Percentiles rank a stretch among this genome's conserved stretches.
Evolutionary conservation across 75 land plant genomes (phyloP).

Genomic region (Selaginella moellendorffii): DNA sequence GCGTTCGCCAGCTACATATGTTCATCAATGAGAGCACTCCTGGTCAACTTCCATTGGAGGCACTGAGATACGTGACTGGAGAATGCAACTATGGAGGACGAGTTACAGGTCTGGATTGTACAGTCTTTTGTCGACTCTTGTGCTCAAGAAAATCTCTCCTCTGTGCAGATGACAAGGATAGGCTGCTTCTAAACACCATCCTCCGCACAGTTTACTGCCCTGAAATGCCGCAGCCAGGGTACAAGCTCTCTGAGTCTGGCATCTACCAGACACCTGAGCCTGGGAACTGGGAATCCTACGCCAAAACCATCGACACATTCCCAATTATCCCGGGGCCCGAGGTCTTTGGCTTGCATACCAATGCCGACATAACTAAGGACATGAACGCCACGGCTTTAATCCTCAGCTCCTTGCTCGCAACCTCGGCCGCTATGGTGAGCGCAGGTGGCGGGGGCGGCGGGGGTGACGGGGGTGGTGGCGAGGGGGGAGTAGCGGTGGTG

Average conservation of each 20-base stretch:
- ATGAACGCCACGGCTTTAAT: slow-evolving; percentile 27
- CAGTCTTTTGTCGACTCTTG: too few relatives aligned
- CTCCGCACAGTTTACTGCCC: slow-evolving; percentile 19
- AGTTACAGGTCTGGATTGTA: slow-evolving; percentile 22
- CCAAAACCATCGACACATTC: slow-evolving; percentile 18
- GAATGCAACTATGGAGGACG: slow-evolving; percentile 36
- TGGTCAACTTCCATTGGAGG: slow-evolving; percentile 27
- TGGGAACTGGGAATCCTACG: slow-evolving; percentile 19
- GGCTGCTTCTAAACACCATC: slow-evolving; percentile 21
- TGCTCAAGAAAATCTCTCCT: too few relatives aligned
- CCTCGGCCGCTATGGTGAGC: slow-evolving; percentile 18
- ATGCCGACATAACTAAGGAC: slow-evolving; percentile 34
- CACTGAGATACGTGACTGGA: slow-evolving; percentile 30
- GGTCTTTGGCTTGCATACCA: slow-evolving; percentile 30
- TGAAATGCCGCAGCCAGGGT: slow-evolving; percentile 21
- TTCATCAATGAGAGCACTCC: slow-evolving; percentile 23
- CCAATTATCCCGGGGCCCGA: slow-evolving; percentile 28
- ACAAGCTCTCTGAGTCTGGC: slow-evolving; percentile 27
- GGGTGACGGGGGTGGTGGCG: slow-evolving; percentile 1
- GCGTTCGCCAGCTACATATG: slow-evolving; percentile 37
- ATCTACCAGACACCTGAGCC: slow-evolving; percentile 19
- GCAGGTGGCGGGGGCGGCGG: slow-evolving; percentile 20
- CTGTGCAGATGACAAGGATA: slow-evolving; percentile 28
- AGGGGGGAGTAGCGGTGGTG: slow-evolving; percentile 16
- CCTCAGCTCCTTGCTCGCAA: slow-evolving; percentile 16